Percentiles rank a stretch among this genome's conserved stretches.
These are phyloP conservation scores for Solanum hybrid DNA, from an alignment of 305 asterid species.

Conservation along the genomic window DNA sequence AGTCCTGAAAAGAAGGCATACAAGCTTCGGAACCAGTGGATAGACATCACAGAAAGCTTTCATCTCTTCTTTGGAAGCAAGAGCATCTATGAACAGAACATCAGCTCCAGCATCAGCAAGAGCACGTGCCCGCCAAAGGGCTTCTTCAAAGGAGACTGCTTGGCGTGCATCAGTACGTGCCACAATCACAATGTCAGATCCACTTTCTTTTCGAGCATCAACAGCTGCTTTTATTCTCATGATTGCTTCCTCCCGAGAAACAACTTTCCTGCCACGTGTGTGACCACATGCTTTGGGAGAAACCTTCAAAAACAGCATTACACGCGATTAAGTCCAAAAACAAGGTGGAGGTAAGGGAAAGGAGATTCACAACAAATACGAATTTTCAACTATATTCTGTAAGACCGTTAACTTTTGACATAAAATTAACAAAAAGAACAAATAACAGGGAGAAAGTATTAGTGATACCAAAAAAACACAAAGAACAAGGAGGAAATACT, in stretches of 20 bases:
- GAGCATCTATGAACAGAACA: constrained; percentile 88
- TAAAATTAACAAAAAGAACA: neutral
- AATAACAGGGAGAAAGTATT: neutral
- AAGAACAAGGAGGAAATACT: neutral
- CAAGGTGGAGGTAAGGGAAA: neutral
- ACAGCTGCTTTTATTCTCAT: constrained; percentile 81
- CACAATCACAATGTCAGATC: constrained; percentile 84
- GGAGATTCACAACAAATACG: neutral
- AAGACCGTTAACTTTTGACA: neutral
- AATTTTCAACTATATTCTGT: neutral
- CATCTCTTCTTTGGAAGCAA: constrained; percentile 90
- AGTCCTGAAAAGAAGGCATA: constrained; percentile 10
- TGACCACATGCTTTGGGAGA: constrained; percentile 98
- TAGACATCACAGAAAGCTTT: constrained; percentile 67
- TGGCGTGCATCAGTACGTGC: constrained; percentile 98
- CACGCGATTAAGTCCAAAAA: neutral
- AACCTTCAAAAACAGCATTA: constrained; percentile 35
- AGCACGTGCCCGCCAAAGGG: constrained; percentile 85
- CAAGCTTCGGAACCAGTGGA: constrained; percentile 80
- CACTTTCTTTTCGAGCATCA: constrained; percentile 88
- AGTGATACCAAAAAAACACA: neutral
- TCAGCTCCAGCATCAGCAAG: constrained; percentile 93
- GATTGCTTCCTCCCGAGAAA: constrained; percentile 81
- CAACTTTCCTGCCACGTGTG: constrained; percentile 80
- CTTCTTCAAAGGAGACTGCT: constrained; percentile 73